Conservation (phyloP, 306 rosid species). For the Quercus bicolor region DNA sequence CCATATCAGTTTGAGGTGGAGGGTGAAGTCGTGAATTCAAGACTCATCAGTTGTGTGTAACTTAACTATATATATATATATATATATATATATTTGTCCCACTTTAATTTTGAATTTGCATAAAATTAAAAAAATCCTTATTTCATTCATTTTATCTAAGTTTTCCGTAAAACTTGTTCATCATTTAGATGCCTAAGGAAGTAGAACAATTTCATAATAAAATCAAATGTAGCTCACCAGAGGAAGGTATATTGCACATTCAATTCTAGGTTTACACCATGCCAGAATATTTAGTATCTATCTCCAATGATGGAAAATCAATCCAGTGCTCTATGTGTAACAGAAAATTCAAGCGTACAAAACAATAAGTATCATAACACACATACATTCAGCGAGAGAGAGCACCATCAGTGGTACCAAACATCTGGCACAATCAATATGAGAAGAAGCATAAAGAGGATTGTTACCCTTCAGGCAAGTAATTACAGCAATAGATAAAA, state of each 20-base stretch:
- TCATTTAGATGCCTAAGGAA: slow-evolving; percentile 23
- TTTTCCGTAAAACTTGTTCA: too few species aligned
- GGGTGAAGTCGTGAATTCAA: too few species aligned
- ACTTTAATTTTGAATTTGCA: too few species aligned
- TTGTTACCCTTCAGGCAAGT: slow-evolving; percentile 47
- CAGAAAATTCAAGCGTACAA: slow-evolving; percentile 33
- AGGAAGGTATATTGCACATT: slow-evolving; percentile 41
- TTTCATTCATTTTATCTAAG: too few species aligned
- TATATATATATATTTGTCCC: too few species aligned
- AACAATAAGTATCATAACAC: slow-evolving; percentile 19
- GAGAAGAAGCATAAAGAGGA: slow-evolving; percentile 54
- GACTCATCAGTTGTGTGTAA: too few species aligned
- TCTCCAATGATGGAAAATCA: slow-evolving; percentile 66
- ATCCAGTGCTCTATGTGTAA: slow-evolving; percentile 78
- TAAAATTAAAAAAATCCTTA: too few species aligned
- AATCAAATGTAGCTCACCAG: slow-evolving; percentile 40
- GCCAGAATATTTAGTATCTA: slow-evolving; percentile 39
- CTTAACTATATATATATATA: too few species aligned
- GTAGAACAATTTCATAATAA: neutral
- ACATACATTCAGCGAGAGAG: slow-evolving; percentile 10
- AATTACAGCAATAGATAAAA: slow-evolving; percentile 39
- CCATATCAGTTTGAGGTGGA: too few species aligned
- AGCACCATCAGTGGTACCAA: neutral
- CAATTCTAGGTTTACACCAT: slow-evolving; percentile 46
- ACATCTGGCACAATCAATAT: slow-evolving; percentile 43